Evolutionary conservation across 805 yeast species (phyloP).

Genomic region (Saccharomycopsis sp.): DNA sequence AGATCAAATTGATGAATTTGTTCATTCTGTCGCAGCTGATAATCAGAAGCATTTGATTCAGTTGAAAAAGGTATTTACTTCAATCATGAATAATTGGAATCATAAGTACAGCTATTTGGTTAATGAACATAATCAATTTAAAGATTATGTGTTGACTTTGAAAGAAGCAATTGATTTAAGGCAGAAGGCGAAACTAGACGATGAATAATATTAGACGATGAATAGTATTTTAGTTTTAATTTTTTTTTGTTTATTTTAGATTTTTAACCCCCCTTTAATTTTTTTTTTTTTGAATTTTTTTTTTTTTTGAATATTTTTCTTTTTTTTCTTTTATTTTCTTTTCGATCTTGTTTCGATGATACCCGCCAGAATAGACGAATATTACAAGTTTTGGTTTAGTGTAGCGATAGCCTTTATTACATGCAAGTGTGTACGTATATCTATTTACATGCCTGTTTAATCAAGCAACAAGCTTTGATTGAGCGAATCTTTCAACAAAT

Average conservation of each 20-base stretch:
- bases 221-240: background rate
- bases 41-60: conserved; percentile 9
- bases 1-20: conserved; percentile 31
- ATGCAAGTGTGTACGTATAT: background rate
- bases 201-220: background rate
- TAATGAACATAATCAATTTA: conserved; percentile 31
- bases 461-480: background rate
- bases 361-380: no score
- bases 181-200: conserved; percentile 3
- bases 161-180: conserved; percentile 26
- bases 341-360: background rate
- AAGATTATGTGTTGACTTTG: conserved; percentile 29
- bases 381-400: no score
- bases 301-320: background rate
- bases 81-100: conserved; percentile 36
- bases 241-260: conserved; percentile 1
- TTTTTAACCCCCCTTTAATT: background rate
- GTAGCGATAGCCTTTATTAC: no score
- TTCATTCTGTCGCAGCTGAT: conserved; percentile 14
- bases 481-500: conserved; percentile 8
- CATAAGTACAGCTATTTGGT: conserved; percentile 32
- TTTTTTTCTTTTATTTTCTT: conserved; percentile 1
- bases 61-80: conserved; percentile 15
- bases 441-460: background rate
- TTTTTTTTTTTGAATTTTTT: conserved; percentile 1